A percentile compares a stretch with the other conserved stretches of the same genome.
These are phyloP conservation scores for Trichoderma pleuroti DNA, from an alignment of 2,329 filamentous ascomycete genomes.

Conservation along the genomic window DNA sequence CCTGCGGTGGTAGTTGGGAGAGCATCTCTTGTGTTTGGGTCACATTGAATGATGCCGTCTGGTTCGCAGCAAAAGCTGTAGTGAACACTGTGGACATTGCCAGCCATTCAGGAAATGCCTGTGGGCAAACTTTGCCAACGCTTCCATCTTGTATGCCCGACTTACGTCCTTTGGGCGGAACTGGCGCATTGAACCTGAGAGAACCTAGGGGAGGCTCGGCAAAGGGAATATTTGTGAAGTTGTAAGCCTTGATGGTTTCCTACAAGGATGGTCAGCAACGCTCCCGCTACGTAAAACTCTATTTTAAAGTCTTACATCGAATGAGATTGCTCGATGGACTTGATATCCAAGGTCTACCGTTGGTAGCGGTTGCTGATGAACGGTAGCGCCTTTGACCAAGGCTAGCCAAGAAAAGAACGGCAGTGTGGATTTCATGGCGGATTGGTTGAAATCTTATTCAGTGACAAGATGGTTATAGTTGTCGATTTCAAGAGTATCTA, in stretches of 20 bases:
- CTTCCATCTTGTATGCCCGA: conserved; percentile 10
- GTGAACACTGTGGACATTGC: background rate
- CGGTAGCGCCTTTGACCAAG: background rate
- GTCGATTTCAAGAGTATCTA: background rate
- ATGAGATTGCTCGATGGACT: conserved; percentile 17
- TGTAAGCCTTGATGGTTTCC: conserved; percentile 8
- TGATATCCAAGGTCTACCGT: conserved; percentile 16
- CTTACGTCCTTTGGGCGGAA: conserved; percentile 8
- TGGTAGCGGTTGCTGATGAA: background rate
- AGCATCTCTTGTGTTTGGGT: background rate
- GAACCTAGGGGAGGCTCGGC: conserved; percentile 10
- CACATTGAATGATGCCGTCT: conserved; percentile 10
- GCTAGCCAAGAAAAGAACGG: background rate
- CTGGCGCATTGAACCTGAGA: background rate
- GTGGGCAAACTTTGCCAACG: conserved; percentile 16
- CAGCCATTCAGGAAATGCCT: background rate
- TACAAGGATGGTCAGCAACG: background rate
- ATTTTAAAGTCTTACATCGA: background rate
- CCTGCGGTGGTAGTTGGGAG: background rate
- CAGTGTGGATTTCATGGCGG: background rate
- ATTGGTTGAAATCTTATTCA: background rate
- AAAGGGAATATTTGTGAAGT: conserved; percentile 16
- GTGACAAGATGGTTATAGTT: background rate
- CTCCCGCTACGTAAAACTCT: no score
- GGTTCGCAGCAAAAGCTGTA: background rate